These are phyloP conservation scores for Hibiscus syriacus DNA, from an alignment of 345 rosid species.

Conservation along the genomic window DNA sequence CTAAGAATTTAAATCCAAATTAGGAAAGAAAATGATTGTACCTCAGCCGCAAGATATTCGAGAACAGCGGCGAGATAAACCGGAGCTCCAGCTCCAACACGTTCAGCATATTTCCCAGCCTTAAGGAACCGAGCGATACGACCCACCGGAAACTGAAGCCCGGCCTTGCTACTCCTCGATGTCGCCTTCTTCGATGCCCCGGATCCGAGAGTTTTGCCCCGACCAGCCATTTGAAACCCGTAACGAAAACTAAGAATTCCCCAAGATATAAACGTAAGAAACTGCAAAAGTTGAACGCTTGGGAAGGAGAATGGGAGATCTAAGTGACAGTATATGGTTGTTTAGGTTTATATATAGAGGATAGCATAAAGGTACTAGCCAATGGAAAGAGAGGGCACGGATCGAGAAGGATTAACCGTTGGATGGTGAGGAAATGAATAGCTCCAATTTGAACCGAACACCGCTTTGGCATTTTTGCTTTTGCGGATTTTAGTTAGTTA, in stretches of 20 bases:
- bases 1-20: neutral
- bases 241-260: neutral
- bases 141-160: slow-evolving; percentile 88
- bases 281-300: neutral
- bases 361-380: slow-evolving; percentile 8
- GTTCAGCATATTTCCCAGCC: slow-evolving; percentile 95
- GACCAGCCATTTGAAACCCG: slow-evolving; percentile 60
- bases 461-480: slow-evolving; percentile 10
- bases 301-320: neutral
- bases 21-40: neutral
- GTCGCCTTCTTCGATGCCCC: slow-evolving; percentile 83
- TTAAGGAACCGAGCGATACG: slow-evolving; percentile 91
- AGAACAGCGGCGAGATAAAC: slow-evolving; percentile 95
- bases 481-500: neutral
- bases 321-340: slow-evolving; percentile 1
- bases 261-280: neutral
- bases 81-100: slow-evolving; percentile 95
- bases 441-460: slow-evolving; percentile 15
- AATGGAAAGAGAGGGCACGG: slow-evolving; percentile 33
- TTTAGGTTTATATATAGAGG: slow-evolving; percentile 23
- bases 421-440: slow-evolving; percentile 20
- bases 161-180: slow-evolving; percentile 96
- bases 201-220: slow-evolving; percentile 86
- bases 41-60: slow-evolving; percentile 95
- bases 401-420: slow-evolving; percentile 19